Conservation (phyloP, 1,284 basidiomycete species). For the Mycena citricolor region DNA sequence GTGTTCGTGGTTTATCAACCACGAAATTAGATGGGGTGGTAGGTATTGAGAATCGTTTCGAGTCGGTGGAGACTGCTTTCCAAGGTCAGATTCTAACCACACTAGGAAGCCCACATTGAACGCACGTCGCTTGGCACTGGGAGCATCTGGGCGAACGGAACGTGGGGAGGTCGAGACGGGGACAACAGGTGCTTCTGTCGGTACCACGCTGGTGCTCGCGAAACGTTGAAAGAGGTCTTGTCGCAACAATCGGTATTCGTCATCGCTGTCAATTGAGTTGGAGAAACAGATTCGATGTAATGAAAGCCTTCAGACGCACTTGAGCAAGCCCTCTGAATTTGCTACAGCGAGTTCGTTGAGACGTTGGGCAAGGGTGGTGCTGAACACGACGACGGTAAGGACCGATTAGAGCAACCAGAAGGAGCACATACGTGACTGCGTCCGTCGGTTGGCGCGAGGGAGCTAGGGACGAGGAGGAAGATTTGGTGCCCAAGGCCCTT, state of each 20-base stretch:
- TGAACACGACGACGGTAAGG: conserved; percentile 33
- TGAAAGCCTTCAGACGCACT: conserved; percentile 45
- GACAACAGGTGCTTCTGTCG: conserved; percentile 60
- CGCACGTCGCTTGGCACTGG: conserved; percentile 27
- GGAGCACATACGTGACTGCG: conserved; percentile 60
- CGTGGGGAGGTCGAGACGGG: conserved; percentile 35
- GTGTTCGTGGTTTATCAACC: conserved; percentile 48
- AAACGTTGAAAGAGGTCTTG: conserved; percentile 46
- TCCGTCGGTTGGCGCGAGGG: conserved; percentile 49
- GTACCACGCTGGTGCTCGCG: conserved; percentile 44
- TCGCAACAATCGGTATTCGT: conserved; percentile 48
- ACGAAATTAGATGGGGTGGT: conserved; percentile 54
- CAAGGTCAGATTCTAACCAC: too few relatives aligned
- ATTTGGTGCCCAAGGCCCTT: conserved; percentile 27
- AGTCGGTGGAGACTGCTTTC: conserved; percentile 25
- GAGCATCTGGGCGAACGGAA: conserved; percentile 16
- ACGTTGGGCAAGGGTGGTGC: conserved; percentile 71
- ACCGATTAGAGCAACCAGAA: conserved; percentile 15
- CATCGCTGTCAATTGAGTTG: conserved; percentile 35
- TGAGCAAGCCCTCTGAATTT: conserved; percentile 72
- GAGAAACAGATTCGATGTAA: conserved; percentile 3
- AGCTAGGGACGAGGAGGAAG: conserved; percentile 24
- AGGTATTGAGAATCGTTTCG: conserved; percentile 29
- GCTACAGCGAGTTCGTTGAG: conserved; percentile 75
- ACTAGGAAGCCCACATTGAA: too few relatives aligned